Evolutionary conservation across 768 basidiomycete genomes (phyloP).

Genomic region (Amanita phalloides): DNA sequence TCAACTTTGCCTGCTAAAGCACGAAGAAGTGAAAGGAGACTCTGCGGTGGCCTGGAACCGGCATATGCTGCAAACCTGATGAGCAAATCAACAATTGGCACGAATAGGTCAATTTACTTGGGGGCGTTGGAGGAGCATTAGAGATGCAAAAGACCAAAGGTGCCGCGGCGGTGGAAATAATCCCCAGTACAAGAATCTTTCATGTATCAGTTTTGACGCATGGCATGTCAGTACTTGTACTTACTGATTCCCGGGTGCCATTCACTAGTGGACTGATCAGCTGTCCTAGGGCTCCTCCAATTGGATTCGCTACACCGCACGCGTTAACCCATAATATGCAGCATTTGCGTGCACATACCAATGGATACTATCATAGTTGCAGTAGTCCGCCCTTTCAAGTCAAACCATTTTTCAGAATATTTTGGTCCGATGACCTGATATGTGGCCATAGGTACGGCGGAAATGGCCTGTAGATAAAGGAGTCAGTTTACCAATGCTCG

Average conservation of each 20-base stretch:
- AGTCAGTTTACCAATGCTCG: background rate
- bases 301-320: conserved; percentile 49
- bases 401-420: conserved; percentile 81
- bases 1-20: conserved; percentile 39
- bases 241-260: conserved; percentile 46
- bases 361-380: conserved; percentile 56
- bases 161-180: conserved; percentile 51
- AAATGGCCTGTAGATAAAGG: conserved; percentile 36
- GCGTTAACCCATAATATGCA: background rate
- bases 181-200: conserved; percentile 61
- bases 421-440: conserved; percentile 73
- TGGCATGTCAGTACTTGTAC: conserved; percentile 11
- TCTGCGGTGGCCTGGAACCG: conserved; percentile 45
- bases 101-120: conserved; percentile 37
- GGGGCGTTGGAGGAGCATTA: conserved; percentile 61
- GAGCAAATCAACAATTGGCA: conserved; percentile 5
- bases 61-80: conserved; percentile 40
- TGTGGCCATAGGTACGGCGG: conserved; percentile 55
- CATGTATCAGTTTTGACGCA: background rate
- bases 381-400: conserved; percentile 63
- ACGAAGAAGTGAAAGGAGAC: conserved; percentile 39
- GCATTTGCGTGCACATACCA: conserved; percentile 18
- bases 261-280: conserved; percentile 57
- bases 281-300: conserved; percentile 68
- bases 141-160: conserved; percentile 53